phyloP scores from a whole-genome alignment of 257 asterid genomes.

The Anisodus acutangulus region DNA sequence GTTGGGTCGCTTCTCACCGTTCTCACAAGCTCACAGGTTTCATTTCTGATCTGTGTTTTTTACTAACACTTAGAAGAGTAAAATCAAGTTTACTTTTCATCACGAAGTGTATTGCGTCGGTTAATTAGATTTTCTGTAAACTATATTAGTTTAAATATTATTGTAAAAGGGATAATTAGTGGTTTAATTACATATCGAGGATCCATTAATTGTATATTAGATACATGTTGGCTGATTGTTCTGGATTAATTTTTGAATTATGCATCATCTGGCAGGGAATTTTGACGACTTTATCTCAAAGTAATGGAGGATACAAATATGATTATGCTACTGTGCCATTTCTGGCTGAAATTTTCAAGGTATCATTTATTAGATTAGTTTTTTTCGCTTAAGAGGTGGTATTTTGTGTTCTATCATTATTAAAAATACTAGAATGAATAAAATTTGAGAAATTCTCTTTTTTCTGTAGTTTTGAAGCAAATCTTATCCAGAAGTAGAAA shows the following conservation, averaged over 20 bases:
- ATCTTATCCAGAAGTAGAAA: neutral
- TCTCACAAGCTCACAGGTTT: conserved; percentile 98
- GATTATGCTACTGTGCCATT: conserved; percentile 98
- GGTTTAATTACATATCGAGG: neutral
- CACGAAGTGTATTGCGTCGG: neutral
- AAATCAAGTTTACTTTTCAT: conserved; percentile 3
- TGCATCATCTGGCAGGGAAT: conserved; percentile 65
- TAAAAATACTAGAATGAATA: neutral
- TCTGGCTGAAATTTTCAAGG: conserved; percentile 98
- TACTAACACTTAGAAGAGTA: neutral
- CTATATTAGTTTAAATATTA: neutral
- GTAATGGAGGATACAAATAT: conserved; percentile 79
- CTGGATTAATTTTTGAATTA: conserved; percentile 27
- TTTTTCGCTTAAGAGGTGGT: neutral
- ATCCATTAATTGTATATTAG: neutral
- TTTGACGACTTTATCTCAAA: conserved; percentile 89
- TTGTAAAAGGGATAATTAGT: conserved; percentile 23
- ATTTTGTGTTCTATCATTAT: neutral
- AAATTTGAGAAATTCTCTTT: neutral
- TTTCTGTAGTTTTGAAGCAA: neutral
- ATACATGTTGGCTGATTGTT: neutral
- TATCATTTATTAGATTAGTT: conserved; percentile 32
- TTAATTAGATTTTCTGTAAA: neutral
- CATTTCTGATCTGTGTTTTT: neutral
- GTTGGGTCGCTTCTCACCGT: conserved; percentile 88